Evolutionary conservation across 345 rosid genomes (phyloP).

Genomic region (Erysimum cheiranthoides): DNA sequence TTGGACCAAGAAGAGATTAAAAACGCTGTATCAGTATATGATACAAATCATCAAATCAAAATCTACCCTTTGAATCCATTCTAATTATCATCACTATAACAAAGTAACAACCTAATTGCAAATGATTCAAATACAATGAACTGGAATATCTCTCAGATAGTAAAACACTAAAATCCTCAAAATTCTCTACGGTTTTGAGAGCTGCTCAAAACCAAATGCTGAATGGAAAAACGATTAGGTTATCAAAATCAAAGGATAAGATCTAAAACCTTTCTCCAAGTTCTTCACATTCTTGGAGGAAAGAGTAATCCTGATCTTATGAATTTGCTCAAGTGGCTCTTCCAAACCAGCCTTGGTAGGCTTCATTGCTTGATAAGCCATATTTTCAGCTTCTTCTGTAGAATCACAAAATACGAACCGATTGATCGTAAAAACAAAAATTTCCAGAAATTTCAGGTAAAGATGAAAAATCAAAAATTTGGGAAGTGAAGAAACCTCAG

Average conservation of each 20-base stretch:
- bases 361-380: slow-evolving; percentile 59
- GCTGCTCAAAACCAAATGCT: neutral
- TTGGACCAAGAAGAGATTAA: neutral
- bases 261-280: slow-evolving; percentile 62
- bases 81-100: neutral
- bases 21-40: neutral
- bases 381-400: slow-evolving; percentile 31
- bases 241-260: neutral
- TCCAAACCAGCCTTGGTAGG: slow-evolving; percentile 68
- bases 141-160: neutral
- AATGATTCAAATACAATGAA: neutral
- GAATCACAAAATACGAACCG: neutral
- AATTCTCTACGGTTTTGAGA: neutral
- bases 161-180: slow-evolving; percentile 6
- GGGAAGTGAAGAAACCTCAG: slow-evolving; percentile 14
- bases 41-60: neutral
- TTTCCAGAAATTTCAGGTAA: neutral
- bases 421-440: neutral
- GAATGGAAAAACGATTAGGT: neutral
- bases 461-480: neutral
- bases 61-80: neutral
- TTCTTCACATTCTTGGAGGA: slow-evolving; percentile 78
- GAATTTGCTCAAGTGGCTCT: slow-evolving; percentile 66
- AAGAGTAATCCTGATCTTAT: slow-evolving; percentile 77
- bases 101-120: neutral